phyloP scores from a whole-genome alignment of 805 yeast species.

The Lipomyces chichibuensis region DNA sequence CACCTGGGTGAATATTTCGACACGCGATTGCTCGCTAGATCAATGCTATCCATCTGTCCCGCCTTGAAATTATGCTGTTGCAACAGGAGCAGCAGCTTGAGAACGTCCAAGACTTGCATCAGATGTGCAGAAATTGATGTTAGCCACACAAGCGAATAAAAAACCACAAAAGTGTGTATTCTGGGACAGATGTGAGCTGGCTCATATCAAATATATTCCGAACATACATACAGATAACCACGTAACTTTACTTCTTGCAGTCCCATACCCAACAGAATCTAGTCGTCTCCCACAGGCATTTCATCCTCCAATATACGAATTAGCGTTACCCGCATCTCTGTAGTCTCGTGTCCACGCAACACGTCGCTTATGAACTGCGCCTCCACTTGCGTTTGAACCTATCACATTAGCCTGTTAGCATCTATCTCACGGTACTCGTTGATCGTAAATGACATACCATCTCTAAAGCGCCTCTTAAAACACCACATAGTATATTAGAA shows the following conservation, averaged over 20 bases:
- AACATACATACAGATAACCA: too few species aligned
- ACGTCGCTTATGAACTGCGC: constrained; percentile 77
- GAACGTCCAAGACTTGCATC: too few species aligned
- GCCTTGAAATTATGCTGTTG: too few species aligned
- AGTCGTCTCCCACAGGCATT: constrained; percentile 96
- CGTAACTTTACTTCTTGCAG: background rate
- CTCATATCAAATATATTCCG: too few species aligned
- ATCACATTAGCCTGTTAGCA: background rate
- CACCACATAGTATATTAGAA: constrained; percentile 87
- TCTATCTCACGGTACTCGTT: background rate
- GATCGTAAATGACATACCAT: constrained; percentile 54
- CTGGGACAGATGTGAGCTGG: too few species aligned
- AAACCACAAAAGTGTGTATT: too few species aligned
- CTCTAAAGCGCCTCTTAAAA: constrained; percentile 85
- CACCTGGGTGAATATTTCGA: too few species aligned
- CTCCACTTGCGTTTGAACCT: constrained; percentile 87
- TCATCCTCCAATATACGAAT: constrained; percentile 82
- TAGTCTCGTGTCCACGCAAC: constrained; percentile 76
- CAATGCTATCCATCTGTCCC: too few species aligned
- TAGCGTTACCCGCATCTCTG: constrained; percentile 77
- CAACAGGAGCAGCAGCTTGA: too few species aligned
- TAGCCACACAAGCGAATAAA: too few species aligned
- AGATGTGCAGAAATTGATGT: too few species aligned
- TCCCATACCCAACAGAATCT: constrained; percentile 16
- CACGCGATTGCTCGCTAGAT: too few species aligned